Evolutionary conservation across 192 early-diverging fungal species (phyloP), one percentile per base, ranked within the genome.

Genomic region (Polychytrium aggregatum): DNA sequence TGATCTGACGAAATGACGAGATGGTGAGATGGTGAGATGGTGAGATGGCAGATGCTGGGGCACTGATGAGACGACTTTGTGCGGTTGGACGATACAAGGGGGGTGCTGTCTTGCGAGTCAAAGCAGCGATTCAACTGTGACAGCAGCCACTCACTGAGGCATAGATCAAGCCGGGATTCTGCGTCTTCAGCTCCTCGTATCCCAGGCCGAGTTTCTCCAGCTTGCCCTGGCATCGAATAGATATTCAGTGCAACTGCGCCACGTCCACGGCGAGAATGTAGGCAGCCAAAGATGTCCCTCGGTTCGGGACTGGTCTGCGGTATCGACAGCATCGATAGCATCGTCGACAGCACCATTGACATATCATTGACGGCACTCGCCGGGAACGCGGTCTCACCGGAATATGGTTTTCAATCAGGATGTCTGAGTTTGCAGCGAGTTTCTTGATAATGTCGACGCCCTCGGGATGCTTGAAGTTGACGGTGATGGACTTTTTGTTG

Each of bases 381-480:
- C 21, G n/a, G 21, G 54, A 3, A 30, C 10, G 4, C 26, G 45
- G 17, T 13, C 28, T 13, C 34, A 46, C 53, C 3, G 93, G 90
- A 3, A 94, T 62, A 53, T 84, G 93, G 57, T 94, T 94, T 59
- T 97, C 93, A 3, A 97, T 83, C 25, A 97, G 43, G 1, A 97
- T 69, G 60, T 97, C 93, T 2, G 62, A 62, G 33, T 76, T 52
- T 24, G 46, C 53, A 2, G 83, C 87, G 20, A 97, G 65, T 36
- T 80, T 71, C 8, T 64, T 40, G 14, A 94, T 56, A 33, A 97
- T 65, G 29, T 67, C 52, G 17, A 63, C 59, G 1, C 88, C 93
- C 14, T 54, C 61, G 13, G 57, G 48, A 0, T 60, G 52, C 52
- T 90, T 91, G 50, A 97, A 73, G 50, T 97, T 84, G 8, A 97